Evolutionary conservation across 495 filamentous ascomycete genomes (phyloP).

Genomic region (Acidiella bohemica): DNA sequence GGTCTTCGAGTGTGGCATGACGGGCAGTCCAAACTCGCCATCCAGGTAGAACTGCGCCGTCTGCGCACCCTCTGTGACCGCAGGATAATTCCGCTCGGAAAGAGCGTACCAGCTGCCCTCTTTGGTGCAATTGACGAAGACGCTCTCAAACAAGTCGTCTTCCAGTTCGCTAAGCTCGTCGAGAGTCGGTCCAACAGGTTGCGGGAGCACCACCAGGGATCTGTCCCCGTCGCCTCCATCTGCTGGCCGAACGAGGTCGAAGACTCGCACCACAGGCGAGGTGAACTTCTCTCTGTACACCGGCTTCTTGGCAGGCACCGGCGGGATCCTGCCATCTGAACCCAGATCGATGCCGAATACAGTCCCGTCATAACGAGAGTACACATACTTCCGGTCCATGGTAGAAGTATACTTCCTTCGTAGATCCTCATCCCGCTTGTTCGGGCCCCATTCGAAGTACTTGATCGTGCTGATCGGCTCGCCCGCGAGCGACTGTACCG

Average conservation of each 20-base stretch:
- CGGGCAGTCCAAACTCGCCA: slow-evolving; percentile 1
- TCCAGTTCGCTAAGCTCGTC: slow-evolving; percentile 39
- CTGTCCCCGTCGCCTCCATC: slow-evolving; percentile 43
- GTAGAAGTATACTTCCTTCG: slow-evolving; percentile 63
- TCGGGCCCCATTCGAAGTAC: slow-evolving; percentile 91
- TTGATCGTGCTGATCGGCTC: slow-evolving; percentile 76
- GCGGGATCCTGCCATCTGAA: slow-evolving; percentile 31
- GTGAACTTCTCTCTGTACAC: slow-evolving; percentile 54
- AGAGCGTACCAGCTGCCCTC: slow-evolving; percentile 86
- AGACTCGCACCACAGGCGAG: slow-evolving; percentile 78
- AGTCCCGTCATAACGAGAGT: slow-evolving; percentile 73
- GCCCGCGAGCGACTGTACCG: slow-evolving; percentile 62
- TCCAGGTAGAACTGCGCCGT: slow-evolving; percentile 50
- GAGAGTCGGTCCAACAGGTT: slow-evolving; percentile 58
- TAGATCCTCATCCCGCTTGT: slow-evolving; percentile 80
- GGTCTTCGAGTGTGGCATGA: slow-evolving; percentile 11
- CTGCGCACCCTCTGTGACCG: slow-evolving; percentile 56
- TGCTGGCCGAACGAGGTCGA: slow-evolving; percentile 69
- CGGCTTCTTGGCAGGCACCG: slow-evolving; percentile 26
- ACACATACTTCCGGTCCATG: slow-evolving; percentile 80
- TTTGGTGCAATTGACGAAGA: slow-evolving; percentile 80
- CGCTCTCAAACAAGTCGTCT: slow-evolving; percentile 46
- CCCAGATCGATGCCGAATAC: slow-evolving; percentile 65
- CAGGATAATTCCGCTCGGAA: slow-evolving; percentile 73
- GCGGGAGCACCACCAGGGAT: slow-evolving; percentile 66